A percentile compares a stretch with the other conserved stretches of the same genome.
phyloP scores from a whole-genome alignment of 257 asterid genomes.

The Solanum pennellii region DNA sequence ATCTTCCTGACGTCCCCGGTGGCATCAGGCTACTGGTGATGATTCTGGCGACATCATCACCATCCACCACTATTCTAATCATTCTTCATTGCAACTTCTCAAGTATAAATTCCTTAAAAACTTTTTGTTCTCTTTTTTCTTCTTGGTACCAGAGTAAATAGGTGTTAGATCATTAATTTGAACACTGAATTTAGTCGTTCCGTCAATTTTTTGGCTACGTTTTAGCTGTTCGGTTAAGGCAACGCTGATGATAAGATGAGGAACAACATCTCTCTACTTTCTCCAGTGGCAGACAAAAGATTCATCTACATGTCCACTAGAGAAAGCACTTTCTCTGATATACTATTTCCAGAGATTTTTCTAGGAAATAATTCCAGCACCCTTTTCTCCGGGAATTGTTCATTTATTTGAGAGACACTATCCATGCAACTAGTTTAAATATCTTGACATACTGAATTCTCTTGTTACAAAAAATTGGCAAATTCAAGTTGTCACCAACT shows the following conservation, averaged over 20 bases:
- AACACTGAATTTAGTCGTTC: neutral
- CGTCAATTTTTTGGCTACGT: neutral
- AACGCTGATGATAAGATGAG: neutral
- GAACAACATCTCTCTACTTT: neutral
- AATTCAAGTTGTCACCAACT: neutral
- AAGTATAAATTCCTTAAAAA: neutral
- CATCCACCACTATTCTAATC: neutral
- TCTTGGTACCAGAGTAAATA: neutral
- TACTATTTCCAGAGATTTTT: neutral
- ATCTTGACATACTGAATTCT: neutral
- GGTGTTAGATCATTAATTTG: neutral
- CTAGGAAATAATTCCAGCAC: neutral
- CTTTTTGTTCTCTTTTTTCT: neutral
- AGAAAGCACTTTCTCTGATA: neutral
- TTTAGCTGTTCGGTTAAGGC: neutral
- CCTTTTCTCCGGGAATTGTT: neutral
- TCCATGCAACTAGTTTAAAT: neutral
- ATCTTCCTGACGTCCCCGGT: neutral
- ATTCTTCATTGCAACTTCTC: neutral
- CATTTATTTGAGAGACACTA: neutral
- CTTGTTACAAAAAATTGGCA: neutral
- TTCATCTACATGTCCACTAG: neutral
- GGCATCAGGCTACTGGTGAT: neutral
- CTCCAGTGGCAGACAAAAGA: neutral
- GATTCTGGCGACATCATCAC: neutral